phyloP scores from a whole-genome alignment of 352 stramenopile genomes.

The Phytophthora multivora region DNA sequence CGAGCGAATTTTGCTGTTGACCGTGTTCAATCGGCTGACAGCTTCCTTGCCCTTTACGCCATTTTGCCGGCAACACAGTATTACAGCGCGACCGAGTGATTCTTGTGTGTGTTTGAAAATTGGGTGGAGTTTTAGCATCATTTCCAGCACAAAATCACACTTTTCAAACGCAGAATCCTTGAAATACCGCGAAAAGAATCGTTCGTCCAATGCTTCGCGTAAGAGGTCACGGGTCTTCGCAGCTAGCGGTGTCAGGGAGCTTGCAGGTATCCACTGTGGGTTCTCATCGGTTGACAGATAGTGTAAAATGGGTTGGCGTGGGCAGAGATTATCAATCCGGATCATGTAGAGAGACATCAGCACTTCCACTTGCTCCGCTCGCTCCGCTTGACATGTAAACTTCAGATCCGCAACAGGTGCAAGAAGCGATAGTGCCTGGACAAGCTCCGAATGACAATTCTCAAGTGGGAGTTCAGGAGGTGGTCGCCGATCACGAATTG shows the following conservation, averaged over 20 bases:
- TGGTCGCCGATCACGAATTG: background rate
- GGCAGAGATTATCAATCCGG: background rate
- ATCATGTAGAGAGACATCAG: background rate
- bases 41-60: slow-evolving; percentile 1
- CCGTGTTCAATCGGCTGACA: slow-evolving; percentile 1
- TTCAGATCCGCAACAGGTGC: background rate
- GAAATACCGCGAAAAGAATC: slow-evolving; percentile 17
- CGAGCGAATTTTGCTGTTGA: slow-evolving; percentile 7
- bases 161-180: slow-evolving; percentile 1
- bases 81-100: slow-evolving; percentile 1
- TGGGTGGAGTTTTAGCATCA: slow-evolving; percentile 12
- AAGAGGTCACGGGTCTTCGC: slow-evolving; percentile 7
- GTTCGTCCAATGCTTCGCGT: slow-evolving; percentile 7
- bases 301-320: slow-evolving; percentile 11
- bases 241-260: slow-evolving; percentile 6
- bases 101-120: slow-evolving; percentile 15
- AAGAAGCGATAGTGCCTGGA: slow-evolving; percentile 4
- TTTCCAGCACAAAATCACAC: slow-evolving; percentile 14
- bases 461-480: background rate
- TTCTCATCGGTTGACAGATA: slow-evolving; percentile 20
- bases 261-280: slow-evolving; percentile 15
- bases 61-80: slow-evolving; percentile 15
- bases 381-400: background rate
- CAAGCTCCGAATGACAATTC: slow-evolving; percentile 1
- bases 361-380: background rate